These are phyloP conservation scores for Cytospora piceicola DNA, from an alignment of 2,329 filamentous ascomycete species.

Conservation along the genomic window DNA sequence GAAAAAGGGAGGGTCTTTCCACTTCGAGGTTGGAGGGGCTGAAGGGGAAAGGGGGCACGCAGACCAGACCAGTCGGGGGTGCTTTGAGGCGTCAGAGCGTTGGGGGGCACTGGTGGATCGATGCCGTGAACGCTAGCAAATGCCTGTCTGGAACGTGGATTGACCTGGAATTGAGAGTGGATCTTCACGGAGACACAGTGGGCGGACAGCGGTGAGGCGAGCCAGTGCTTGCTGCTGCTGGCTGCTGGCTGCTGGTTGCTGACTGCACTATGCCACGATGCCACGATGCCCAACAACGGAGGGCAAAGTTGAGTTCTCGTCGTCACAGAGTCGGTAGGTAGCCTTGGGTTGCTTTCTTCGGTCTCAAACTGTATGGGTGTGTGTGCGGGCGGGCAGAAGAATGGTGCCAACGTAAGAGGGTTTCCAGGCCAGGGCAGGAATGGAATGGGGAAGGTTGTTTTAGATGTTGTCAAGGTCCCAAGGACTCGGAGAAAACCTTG, in stretches of 20 bases:
- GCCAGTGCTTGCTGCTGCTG: conserved; percentile 2
- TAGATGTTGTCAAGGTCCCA: neutral
- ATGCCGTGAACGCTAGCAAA: conserved; percentile 22
- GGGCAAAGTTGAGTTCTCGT: neutral
- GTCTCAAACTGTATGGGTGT: too few species aligned
- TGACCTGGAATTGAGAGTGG: conserved; percentile 17
- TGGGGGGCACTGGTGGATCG: conserved; percentile 17
- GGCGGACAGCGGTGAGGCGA: conserved; percentile 28
- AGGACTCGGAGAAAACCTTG: neutral
- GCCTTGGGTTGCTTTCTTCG: too few species aligned
- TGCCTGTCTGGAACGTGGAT: conserved; percentile 21
- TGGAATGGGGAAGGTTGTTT: neutral
- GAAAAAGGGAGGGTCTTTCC: conserved; percentile 26
- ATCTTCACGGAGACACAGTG: conserved; percentile 16
- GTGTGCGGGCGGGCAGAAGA: neutral
- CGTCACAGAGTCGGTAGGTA: too few species aligned
- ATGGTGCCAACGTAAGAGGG: neutral
- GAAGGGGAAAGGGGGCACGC: conserved; percentile 25
- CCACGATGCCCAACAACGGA: neutral
- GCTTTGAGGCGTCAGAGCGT: conserved; percentile 3
- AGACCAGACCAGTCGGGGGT: conserved; percentile 9
- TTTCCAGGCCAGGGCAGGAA: neutral
- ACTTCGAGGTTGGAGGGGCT: conserved; percentile 25
- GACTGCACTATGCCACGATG: too few species aligned
- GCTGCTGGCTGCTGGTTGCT: too few species aligned